Evolutionary conservation across 2,329 filamentous ascomycete genomes (phyloP), one percentile per base, ranked within the genome.

Genomic region (Apiospora aurea): DNA sequence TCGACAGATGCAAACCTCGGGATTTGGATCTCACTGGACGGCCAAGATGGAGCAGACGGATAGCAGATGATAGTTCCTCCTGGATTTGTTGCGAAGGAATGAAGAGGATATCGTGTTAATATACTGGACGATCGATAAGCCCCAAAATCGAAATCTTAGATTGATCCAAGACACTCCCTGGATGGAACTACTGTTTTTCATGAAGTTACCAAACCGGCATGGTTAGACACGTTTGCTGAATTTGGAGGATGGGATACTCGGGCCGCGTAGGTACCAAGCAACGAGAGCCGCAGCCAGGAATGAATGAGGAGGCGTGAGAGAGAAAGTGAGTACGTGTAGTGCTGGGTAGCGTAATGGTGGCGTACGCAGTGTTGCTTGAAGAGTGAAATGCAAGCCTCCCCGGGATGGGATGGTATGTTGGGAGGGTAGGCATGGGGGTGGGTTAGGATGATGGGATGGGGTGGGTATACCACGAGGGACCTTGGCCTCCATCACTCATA

Each of bases 31-130:
- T 57, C 24, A 29, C 51, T 57, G 51, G 53, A 61, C 29, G 29
- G 14, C 10, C 24, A 26, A 14, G 34, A 26, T 21, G 10, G 24
- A 67, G 5, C 66, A 34, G 43, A 47, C 43, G 43, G n/a, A 47
- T n/a, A 34, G 66, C 34, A 14, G 29, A 61, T 21, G 29, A 38
- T 44, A 34, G 46, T 68, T 29, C 24, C 66, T 68, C 66, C 16
- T 4, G 66, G 4, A 68, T 29, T 47, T 47, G 24, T 21, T 44
- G 67, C 49, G 24, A 44, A 77, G 76, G 77, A 78, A 78, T 78
- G 76, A 78, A 61, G 75, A 76, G 78, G 74, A 75, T 75, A 75
- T 73, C 74, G 38, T 73, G 76, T 75, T 76, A 78, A 75, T 78
- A 79, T 79, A 79, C 53, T 64, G 29, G 10, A 64, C 38, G 69